Conservation (phyloP, 2,329 filamentous ascomycete genomes). For the Geoglossum cookeanum region DNA sequence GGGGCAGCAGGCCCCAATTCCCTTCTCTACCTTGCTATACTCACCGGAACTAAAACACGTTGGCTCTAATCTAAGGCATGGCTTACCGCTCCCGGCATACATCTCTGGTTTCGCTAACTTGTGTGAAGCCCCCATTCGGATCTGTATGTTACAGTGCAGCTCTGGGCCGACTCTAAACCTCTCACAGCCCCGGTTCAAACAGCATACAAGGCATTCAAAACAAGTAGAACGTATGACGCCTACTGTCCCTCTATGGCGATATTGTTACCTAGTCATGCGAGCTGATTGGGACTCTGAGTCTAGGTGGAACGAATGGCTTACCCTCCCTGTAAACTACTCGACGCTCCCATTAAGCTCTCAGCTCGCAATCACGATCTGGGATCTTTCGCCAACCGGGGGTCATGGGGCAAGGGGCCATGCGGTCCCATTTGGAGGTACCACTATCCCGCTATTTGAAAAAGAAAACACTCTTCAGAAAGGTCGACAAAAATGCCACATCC, state of each 20-base stretch:
- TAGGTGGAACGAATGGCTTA: conserved; percentile 93
- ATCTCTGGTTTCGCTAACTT: not conserved
- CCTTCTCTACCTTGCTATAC: conserved; percentile 59
- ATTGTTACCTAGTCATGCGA: conserved; percentile 10
- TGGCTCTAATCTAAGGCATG: conserved; percentile 62
- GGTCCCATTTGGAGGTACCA: conserved; percentile 86
- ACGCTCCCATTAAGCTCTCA: conserved; percentile 65
- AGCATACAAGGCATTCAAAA: conserved; percentile 76
- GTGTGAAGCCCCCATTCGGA: conserved; percentile 53
- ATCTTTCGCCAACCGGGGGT: conserved; percentile 63
- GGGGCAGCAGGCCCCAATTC: conserved; percentile 54
- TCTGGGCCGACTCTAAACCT: conserved; percentile 93
- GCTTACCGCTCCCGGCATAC: not conserved
- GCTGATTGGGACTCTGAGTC: not conserved
- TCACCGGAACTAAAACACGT: conserved; percentile 67
- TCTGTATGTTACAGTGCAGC: conserved; percentile 77
- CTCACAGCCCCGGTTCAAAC: conserved; percentile 85
- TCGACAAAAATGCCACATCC: conserved; percentile 72
- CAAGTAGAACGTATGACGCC: conserved; percentile 37
- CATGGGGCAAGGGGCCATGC: conserved; percentile 53
- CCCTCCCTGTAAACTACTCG: conserved; percentile 67
- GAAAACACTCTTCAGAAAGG: conserved; percentile 86
- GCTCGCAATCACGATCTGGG: conserved; percentile 88
- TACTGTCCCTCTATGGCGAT: not conserved
- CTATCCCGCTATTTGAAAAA: conserved; percentile 74